Percentiles rank a stretch among this genome's conserved stretches.
phyloP scores from a whole-genome alignment of 768 basidiomycete genomes.

The Phallus indusiatus region DNA sequence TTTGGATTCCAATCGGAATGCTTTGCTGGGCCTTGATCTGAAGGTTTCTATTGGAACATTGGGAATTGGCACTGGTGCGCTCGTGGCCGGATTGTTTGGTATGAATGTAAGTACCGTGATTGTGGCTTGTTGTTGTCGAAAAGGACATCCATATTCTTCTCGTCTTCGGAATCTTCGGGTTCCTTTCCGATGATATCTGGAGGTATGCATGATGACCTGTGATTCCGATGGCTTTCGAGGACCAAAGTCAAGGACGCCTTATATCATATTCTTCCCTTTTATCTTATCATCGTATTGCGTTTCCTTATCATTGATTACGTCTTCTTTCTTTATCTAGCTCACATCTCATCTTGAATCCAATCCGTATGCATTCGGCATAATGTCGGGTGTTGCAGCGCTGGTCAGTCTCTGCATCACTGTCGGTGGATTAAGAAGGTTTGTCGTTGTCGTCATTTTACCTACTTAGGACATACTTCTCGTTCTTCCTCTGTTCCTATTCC shows the following conservation, averaged over 20 bases:
- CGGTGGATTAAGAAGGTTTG: conserved; percentile 53
- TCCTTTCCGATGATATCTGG: no score
- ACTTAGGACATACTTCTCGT: conserved; percentile 10
- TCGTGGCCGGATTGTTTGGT: conserved; percentile 86
- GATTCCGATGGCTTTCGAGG: no score
- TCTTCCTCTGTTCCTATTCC: conserved; percentile 1
- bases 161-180: neutral
- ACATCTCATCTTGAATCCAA: conserved; percentile 63
- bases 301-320: neutral
- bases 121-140: neutral
- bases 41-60: conserved; percentile 93
- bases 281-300: neutral
- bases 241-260: neutral
- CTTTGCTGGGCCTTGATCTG: conserved; percentile 82
- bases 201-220: no score
- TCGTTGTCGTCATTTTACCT: conserved; percentile 7
- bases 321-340: conserved; percentile 38
- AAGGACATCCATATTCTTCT: neutral
- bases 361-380: conserved; percentile 63
- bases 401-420: conserved; percentile 55
- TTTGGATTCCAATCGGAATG: conserved; percentile 91
- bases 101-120: conserved; percentile 71
- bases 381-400: conserved; percentile 50
- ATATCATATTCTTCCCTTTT: neutral
- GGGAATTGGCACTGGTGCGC: conserved; percentile 83